Base-by-base conservation (phyloP, 176 grass and related monocot species). In the Stipa capillata region DNA sequence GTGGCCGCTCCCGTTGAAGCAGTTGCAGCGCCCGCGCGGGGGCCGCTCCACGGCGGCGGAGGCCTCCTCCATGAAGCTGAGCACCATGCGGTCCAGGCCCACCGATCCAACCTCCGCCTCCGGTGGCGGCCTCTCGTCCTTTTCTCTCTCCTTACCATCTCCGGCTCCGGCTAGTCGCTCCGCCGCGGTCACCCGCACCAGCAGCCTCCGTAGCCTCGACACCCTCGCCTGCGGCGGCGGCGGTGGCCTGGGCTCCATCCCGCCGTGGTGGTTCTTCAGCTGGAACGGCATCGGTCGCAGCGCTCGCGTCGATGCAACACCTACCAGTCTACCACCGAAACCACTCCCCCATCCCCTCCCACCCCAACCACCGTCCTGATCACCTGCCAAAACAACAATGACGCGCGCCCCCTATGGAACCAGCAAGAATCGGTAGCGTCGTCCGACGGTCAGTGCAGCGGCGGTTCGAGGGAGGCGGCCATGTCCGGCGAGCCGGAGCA, bases 51-150 rank as follows among this genome's bases (percentile, higher is more conserved):
- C 80, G 71, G 87, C 79, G 24, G 56, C 57, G n/a, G n/a, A n/a
- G 1, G 35, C 18, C 1, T 90, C 88, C 79, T 97, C 93, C 60
- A 93, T 93, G 85, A 89, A 97, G 83, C 80, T 82, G 34, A 89
- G 16, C 42, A 97, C 88, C 93, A 97, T 93, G 34, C 29, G 48
- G 82, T 93, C 90, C 14, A 97, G 62, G 51, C 23, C 83, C 65
- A 79, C 82, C 58, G 93, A 83, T 50, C 74, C 74, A 7, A 55
- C 77, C 42, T 91, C 90, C 33, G 47, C 27, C 13, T 83, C 90
- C 8, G 32, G 41, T 16, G 48, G 42, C 5, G 45, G 11, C 40
- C n/a, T 50, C 58, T 91, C 84, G 5, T 93, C 88, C 27, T 20
- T 88, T 14, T 82, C 82, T 51, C 29, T 81, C 4, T 17, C 78